These are phyloP conservation scores for Chlamydomonas applanata DNA, from an alignment of 139 green algal genomes.

Conservation along the genomic window DNA sequence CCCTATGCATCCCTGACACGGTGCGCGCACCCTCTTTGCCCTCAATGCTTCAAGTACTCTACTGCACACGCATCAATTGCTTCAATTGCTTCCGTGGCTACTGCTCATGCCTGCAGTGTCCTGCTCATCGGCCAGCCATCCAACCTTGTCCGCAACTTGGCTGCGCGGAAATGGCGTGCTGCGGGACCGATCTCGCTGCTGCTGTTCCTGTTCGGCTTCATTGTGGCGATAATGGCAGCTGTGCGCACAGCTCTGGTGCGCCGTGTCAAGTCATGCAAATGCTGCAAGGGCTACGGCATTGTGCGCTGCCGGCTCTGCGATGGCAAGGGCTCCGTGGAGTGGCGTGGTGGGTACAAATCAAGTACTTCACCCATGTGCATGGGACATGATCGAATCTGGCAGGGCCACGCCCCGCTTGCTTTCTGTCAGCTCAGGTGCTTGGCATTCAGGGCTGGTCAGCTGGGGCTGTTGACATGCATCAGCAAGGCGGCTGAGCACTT, in stretches of 20 bases:
- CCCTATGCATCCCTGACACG: constrained; percentile 1
- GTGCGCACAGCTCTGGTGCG: constrained; percentile 36
- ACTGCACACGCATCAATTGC: no score
- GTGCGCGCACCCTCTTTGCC: no score
- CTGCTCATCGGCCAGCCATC: constrained; percentile 26
- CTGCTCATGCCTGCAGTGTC: constrained; percentile 5
- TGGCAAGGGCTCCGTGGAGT: constrained; percentile 41
- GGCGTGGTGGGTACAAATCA: constrained; percentile 35
- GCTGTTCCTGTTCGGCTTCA: constrained; percentile 40
- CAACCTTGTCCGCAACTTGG: constrained; percentile 2
- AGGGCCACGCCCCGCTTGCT: background rate
- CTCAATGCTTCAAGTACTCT: no score
- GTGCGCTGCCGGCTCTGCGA: constrained; percentile 52
- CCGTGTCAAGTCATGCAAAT: constrained; percentile 41
- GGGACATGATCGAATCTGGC: background rate
- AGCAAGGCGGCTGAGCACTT: background rate
- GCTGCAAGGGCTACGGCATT: constrained; percentile 48
- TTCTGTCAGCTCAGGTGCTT: background rate
- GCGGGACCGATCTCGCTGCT: constrained; percentile 46
- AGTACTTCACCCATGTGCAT: background rate
- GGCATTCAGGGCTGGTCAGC: background rate
- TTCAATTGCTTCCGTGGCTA: background rate
- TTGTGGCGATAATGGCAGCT: constrained; percentile 38
- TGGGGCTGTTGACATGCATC: background rate
- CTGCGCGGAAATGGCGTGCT: constrained; percentile 18